phyloP scores from a whole-genome alignment of 2,329 filamentous ascomycete species.

The Ophiostoma quercus region DNA sequence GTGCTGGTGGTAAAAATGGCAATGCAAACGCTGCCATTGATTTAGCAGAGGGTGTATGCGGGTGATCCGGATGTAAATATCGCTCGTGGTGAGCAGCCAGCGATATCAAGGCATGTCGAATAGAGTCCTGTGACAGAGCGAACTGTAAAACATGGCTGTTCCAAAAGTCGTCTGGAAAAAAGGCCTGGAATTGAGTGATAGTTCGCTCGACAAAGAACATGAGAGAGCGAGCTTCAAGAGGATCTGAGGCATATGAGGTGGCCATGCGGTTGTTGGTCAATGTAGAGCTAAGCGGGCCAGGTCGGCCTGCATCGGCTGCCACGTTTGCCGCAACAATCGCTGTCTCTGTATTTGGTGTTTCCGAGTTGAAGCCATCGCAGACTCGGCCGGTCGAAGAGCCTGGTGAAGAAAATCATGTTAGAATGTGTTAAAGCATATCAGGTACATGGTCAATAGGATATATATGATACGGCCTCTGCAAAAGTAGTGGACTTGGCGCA shows the following conservation, averaged over 20 bases:
- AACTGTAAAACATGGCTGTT: slow-evolving; percentile 24
- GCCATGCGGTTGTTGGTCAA: slow-evolving; percentile 14
- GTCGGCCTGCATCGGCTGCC: slow-evolving; percentile 5
- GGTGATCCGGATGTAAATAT: neutral
- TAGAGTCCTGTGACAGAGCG: slow-evolving; percentile 23
- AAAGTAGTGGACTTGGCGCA: neutral
- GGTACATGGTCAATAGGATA: neutral
- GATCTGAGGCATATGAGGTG: slow-evolving; percentile 14
- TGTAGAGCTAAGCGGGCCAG: neutral
- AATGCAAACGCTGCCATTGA: neutral
- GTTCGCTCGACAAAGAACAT: slow-evolving; percentile 24
- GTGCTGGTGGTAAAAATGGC: neutral
- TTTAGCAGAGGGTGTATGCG: neutral
- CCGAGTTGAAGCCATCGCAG: neutral
- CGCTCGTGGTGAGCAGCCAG: slow-evolving; percentile 25
- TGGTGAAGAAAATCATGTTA: neutral
- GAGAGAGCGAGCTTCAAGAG: slow-evolving; percentile 23
- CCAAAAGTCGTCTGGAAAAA: slow-evolving; percentile 26
- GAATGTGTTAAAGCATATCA: neutral
- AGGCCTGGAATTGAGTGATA: slow-evolving; percentile 21
- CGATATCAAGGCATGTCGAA: slow-evolving; percentile 22
- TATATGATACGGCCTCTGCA: neutral
- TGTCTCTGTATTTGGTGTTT: neutral
- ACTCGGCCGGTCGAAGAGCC: neutral
- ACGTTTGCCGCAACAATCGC: neutral